Base-by-base conservation (phyloP, 805 yeast species). In the Kazachstania africana region DNA sequence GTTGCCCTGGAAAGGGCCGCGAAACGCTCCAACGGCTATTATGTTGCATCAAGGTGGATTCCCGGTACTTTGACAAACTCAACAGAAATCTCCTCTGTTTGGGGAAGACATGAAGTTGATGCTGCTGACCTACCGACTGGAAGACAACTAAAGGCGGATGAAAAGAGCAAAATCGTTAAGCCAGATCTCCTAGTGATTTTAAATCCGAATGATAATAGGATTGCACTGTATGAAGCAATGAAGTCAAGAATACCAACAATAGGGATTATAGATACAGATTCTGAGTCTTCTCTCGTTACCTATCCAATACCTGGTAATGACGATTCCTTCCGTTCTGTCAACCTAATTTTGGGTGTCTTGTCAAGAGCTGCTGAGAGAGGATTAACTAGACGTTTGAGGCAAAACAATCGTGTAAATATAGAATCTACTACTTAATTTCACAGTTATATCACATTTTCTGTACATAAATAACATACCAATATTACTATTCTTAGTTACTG, bases 241-340 rank as follows among this genome's bases (percentile, higher is more conserved):
- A 73, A 74, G 48, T 66, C 77, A 37, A 71, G 94, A 53, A 72
- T 91, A 20, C 98, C 98, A 36, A 85, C 96, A 1, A 75, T 91
- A 45, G 97, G 95, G 18, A 70, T 91, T 36, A 75, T 91, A 39
- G 98, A 91, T 59, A 87, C 97, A 15, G 88, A 91, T 57, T 75
- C 80, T 53, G 95, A 91, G 52, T 94, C 96, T 6, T 71, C 81
- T 12, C 61, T 79, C 44, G 81, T 88, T 33, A 84, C 95, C 2
- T 91, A 91, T 51, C 94, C 97, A 31, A 81, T 91, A 43, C 97
- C 97, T 12, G 94, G 94, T 40, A 91, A 91, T 53, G 97, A 91
- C 55, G 96, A 87, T 54, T 78, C 94, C 6, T 61, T 74, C 36
- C 72, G 98, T 55, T 71, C 94, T 6, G 74, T 79, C 8, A 78